Base-by-base conservation (phyloP, 305 asterid species). In the Plantago coronopus region DNA sequence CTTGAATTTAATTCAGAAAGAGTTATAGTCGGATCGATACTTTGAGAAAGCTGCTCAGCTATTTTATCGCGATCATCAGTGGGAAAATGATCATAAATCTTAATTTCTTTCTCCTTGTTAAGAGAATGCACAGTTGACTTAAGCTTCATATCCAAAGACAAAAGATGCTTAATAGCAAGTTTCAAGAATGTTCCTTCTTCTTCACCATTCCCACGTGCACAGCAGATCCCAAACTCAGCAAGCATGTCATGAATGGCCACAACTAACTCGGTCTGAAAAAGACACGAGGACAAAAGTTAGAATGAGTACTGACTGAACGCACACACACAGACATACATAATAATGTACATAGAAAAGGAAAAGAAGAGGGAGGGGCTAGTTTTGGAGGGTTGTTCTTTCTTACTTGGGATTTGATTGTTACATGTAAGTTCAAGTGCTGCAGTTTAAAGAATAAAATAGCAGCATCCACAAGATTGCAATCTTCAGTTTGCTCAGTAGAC, bases 151-250 rank as follows among this genome's bases (percentile, higher is more conserved):
- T 89, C 90, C 72, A 94, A 82, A 61, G 89, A 76, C 74, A 94
- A 76, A 43, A 94, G 85, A 77, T 87, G 95, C 80, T 89, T 89
- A 66, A 94, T 89, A 72, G 97, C 96, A 85, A 89, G 84, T 79
- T 89, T 85, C 69, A 94, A 77, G 81, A 89, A 94, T 66, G 93
- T 70, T 66, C 95, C 97, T 63, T 87, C 97, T 71, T 81, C 88
- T 75, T 94, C 95, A 63, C 79, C 83, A 77, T 72, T 77, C 61
- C 93, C 97, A 63, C 67, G 87, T 48, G 86, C 87, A 85, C 96
- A 94, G 82, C 99, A 94, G 78, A 94, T 76, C 55, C 95, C 97
- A 77, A 89, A 89, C 83, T 94, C 97, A 46, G 96, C 96, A 65
- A 94, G 97, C 97, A 89, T 82, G 76, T 89, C 96, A 77, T 94